Evolutionary conservation across 202 grass and related monocot species (phyloP).

Genomic region (Zoysia matrella): DNA sequence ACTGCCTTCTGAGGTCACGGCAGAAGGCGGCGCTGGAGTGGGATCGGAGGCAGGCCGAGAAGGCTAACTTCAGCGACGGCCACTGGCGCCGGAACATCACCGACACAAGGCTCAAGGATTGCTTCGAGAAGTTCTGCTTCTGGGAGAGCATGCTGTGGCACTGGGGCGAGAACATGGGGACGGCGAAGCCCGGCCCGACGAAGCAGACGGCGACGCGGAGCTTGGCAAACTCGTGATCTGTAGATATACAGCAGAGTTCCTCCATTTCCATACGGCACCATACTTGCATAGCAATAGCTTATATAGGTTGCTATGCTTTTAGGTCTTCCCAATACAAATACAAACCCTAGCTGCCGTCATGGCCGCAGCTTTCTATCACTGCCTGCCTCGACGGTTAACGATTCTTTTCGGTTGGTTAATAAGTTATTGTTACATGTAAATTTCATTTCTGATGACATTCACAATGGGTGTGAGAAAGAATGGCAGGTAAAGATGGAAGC

Average conservation of each 20-base stretch:
- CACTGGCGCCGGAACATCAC: conserved; percentile 69
- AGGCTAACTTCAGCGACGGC: conserved; percentile 48
- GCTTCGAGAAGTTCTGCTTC: conserved; percentile 57
- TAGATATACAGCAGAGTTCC: conserved; percentile 38
- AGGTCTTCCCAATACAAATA: conserved; percentile 30
- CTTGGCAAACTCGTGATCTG: conserved; percentile 51
- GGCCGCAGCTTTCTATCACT: conserved; percentile 27
- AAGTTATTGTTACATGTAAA: conserved; percentile 40
- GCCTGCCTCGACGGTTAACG: conserved; percentile 31
- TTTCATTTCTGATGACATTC: conserved; percentile 11
- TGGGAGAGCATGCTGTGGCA: conserved; percentile 93
- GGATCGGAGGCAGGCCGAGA: conserved; percentile 56
- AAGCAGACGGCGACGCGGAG: conserved; percentile 1
- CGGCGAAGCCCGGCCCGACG: background rate
- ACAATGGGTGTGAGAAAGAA: background rate
- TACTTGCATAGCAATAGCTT: conserved; percentile 57
- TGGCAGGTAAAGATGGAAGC: background rate
- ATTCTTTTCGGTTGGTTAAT: conserved; percentile 54
- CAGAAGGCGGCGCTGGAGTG: conserved; percentile 66
- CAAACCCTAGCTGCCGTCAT: conserved; percentile 35
- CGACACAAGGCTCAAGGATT: conserved; percentile 62
- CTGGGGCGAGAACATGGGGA: conserved; percentile 64
- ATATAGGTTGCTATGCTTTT: conserved; percentile 51
- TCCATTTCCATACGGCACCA: conserved; percentile 26
- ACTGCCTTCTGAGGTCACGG: conserved; percentile 57